Evolutionary conservation across 345 rosid species (phyloP).

Genomic region (Melaleuca quinquenervia): DNA sequence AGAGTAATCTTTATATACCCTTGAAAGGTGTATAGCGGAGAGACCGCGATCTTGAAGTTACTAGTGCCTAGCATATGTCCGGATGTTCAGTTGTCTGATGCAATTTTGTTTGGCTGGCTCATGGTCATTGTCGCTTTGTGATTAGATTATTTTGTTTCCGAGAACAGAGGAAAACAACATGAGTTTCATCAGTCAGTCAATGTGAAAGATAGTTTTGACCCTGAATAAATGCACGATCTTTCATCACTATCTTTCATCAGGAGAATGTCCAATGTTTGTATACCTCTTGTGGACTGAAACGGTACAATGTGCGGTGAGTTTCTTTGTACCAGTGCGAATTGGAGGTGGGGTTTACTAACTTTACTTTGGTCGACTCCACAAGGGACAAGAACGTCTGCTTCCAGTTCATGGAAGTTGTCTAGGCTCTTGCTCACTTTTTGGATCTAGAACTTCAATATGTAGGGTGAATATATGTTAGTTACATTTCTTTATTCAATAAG

Average conservation of each 20-base stretch:
- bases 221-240: background rate
- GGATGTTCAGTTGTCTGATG: background rate
- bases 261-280: background rate
- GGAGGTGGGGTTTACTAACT: too few species aligned
- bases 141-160: background rate
- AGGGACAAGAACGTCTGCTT: background rate
- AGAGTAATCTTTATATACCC: background rate
- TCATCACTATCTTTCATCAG: background rate
- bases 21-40: background rate
- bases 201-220: background rate
- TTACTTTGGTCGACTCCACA: background rate
- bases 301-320: background rate
- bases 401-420: background rate
- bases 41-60: background rate
- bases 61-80: background rate
- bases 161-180: background rate
- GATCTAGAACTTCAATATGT: background rate
- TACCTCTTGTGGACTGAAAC: background rate
- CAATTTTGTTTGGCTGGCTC: background rate
- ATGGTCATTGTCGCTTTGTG: background rate
- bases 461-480: background rate
- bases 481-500: background rate
- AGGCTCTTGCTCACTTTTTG: background rate
- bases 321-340: background rate
- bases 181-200: background rate